phyloP scores from a whole-genome alignment of 2,329 filamentous ascomycete genomes.

The Bipolaris bicolor region DNA sequence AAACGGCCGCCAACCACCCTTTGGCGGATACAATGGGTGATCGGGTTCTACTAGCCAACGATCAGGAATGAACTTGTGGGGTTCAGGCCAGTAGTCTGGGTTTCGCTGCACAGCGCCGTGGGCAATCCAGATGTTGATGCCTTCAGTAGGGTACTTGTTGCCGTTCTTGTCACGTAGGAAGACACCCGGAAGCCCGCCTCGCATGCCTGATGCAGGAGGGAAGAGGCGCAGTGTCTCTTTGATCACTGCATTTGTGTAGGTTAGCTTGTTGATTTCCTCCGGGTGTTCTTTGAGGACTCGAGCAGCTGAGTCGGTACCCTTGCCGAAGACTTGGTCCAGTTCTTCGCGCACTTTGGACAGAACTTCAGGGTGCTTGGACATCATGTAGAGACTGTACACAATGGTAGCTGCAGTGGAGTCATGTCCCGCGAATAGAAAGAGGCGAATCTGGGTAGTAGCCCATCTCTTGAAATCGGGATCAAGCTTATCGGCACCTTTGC shows the following conservation, averaged over 20 bases:
- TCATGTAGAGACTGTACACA: slow-evolving; percentile 36
- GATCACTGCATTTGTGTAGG: slow-evolving; percentile 43
- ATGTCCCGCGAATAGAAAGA: slow-evolving; percentile 43
- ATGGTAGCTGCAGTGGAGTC: slow-evolving; percentile 45
- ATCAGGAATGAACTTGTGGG: slow-evolving; percentile 33
- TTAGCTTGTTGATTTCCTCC: slow-evolving; percentile 36
- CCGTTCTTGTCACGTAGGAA: slow-evolving; percentile 29
- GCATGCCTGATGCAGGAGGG: slow-evolving; percentile 41
- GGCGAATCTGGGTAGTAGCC: slow-evolving; percentile 6
- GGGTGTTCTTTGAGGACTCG: slow-evolving; percentile 29
- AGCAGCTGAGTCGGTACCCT: slow-evolving; percentile 13
- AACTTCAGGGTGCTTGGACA: slow-evolving; percentile 33
- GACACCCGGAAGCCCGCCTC: slow-evolving; percentile 19
- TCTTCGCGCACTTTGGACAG: slow-evolving; percentile 35
- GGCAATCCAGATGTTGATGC: slow-evolving; percentile 22
- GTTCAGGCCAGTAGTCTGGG: slow-evolving; percentile 25
- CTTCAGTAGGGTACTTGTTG: slow-evolving; percentile 27
- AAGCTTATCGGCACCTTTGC: slow-evolving; percentile 12
- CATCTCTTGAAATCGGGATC: slow-evolving; percentile 30
- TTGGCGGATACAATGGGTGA: slow-evolving; percentile 20
- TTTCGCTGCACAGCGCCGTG: slow-evolving; percentile 26
- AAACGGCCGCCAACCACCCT: slow-evolving; percentile 45
- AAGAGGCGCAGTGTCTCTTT: slow-evolving; percentile 46
- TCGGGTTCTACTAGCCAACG: slow-evolving; percentile 27
- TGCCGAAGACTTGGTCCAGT: slow-evolving; percentile 40